Percentiles rank a stretch among this genome's conserved stretches.
Conservation (phyloP, 2,329 filamentous ascomycete species). For the Beauveria australis region DNA sequence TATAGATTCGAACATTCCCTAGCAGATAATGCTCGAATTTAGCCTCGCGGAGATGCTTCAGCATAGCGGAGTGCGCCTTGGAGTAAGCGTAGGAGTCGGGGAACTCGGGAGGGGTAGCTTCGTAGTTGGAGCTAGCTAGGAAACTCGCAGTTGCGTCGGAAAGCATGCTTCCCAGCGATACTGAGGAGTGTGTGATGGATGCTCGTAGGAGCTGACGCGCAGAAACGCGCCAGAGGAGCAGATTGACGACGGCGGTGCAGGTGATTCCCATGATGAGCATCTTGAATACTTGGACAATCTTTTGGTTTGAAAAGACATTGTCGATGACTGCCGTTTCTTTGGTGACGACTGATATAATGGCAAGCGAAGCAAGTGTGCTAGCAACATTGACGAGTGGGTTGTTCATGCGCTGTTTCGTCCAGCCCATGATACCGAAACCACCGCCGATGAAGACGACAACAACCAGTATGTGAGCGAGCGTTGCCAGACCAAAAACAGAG, state of each 20-base stretch:
- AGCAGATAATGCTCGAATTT: conserved; percentile 77
- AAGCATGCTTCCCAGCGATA: conserved; percentile 69
- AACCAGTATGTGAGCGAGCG: conserved; percentile 66
- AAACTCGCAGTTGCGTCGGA: conserved; percentile 72
- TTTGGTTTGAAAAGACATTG: conserved; percentile 63
- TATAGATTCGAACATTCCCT: conserved; percentile 68
- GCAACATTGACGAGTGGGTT: conserved; percentile 72
- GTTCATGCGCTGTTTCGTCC: conserved; percentile 68
- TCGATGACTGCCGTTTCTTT: conserved; percentile 78
- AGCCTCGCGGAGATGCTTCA: conserved; percentile 69
- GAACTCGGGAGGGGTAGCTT: conserved; percentile 24
- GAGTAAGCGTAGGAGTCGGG: conserved; percentile 49
- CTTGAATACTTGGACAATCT: conserved; percentile 48
- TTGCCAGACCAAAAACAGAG: conserved; percentile 52
- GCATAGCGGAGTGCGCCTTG: conserved; percentile 51
- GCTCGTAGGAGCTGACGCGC: conserved; percentile 62
- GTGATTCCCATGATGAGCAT: conserved; percentile 70
- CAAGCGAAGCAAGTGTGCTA: conserved; percentile 73
- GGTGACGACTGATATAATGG: conserved; percentile 75
- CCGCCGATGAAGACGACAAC: conserved; percentile 73
- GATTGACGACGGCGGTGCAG: conserved; percentile 60
- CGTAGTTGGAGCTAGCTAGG: conserved; percentile 67
- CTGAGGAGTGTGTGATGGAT: conserved; percentile 63
- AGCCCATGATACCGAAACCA: conserved; percentile 73
- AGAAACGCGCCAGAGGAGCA: conserved; percentile 66